These are phyloP conservation scores for Hypseocharis bilobata DNA, from an alignment of 441 rosid genomes.

Conservation along the genomic window DNA sequence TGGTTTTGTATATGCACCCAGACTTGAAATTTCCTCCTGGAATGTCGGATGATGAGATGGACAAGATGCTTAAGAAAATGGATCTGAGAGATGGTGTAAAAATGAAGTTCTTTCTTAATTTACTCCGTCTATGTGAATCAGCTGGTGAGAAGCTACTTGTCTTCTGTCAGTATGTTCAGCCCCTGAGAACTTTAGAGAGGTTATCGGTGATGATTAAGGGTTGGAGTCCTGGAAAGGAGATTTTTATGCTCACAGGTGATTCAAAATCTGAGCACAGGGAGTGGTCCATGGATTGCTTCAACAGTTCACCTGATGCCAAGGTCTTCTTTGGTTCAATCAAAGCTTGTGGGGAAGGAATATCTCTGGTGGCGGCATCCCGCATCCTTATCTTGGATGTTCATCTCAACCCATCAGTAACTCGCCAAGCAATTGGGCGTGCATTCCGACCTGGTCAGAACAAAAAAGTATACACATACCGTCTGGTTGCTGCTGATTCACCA, in stretches of 20 bases:
- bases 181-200: slow-evolving; percentile 61
- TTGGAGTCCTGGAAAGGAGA: slow-evolving; percentile 51
- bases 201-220: slow-evolving; percentile 37
- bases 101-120: slow-evolving; percentile 57
- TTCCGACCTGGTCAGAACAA: slow-evolving; percentile 74
- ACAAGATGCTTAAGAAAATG: slow-evolving; percentile 26
- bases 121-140: slow-evolving; percentile 51
- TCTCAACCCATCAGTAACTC: slow-evolving; percentile 85
- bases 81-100: slow-evolving; percentile 55
- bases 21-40: slow-evolving; percentile 24
- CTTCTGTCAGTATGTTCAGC: slow-evolving; percentile 65
- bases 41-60: slow-evolving; percentile 34
- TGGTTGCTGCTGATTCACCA: slow-evolving; percentile 66
- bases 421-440: slow-evolving; percentile 79
- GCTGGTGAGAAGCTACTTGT: slow-evolving; percentile 61
- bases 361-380: slow-evolving; percentile 77
- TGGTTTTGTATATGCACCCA: slow-evolving; percentile 43
- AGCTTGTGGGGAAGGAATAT: slow-evolving; percentile 91
- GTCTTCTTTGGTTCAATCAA: slow-evolving; percentile 80
- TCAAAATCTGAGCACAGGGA: slow-evolving; percentile 57
- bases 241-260: slow-evolving; percentile 64
- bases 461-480: slow-evolving; percentile 58
- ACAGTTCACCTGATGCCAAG: slow-evolving; percentile 55
- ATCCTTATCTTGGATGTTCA: slow-evolving; percentile 70
- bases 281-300: slow-evolving; percentile 57